Evolutionary conservation across 306 rosid species (phyloP).

Genomic region (Arachis stenosperma): DNA sequence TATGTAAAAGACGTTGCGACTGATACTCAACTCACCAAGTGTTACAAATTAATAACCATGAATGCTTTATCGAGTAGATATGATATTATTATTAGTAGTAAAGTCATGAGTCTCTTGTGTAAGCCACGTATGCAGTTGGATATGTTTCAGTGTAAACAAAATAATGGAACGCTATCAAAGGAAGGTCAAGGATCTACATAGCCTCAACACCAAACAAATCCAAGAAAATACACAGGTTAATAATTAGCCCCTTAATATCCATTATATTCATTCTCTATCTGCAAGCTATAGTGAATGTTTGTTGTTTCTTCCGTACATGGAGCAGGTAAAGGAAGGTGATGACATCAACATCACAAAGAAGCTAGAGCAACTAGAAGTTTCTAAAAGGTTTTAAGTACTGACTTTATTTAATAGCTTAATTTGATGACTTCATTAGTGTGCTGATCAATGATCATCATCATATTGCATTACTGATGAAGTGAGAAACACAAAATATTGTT

Average conservation of each 20-base stretch:
- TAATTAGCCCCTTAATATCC: too few species aligned
- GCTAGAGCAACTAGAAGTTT: conserved; percentile 66
- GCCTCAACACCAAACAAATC: conserved; percentile 34
- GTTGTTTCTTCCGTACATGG: conserved; percentile 31
- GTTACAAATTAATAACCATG: too few species aligned
- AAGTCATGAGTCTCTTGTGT: background rate
- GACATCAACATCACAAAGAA: conserved; percentile 52
- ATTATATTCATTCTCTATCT: too few species aligned
- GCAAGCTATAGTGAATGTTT: too few species aligned
- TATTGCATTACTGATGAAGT: too few species aligned
- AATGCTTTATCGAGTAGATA: too few species aligned
- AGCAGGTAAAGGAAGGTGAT: conserved; percentile 51
- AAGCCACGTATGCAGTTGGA: conserved; percentile 35
- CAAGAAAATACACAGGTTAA: conserved; percentile 62
- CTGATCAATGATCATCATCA: too few species aligned
- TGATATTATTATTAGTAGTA: too few species aligned
- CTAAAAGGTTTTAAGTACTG: conserved; percentile 52
- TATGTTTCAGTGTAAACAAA: conserved; percentile 67
- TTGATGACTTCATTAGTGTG: too few species aligned
- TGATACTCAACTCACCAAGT: too few species aligned
- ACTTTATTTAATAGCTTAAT: background rate
- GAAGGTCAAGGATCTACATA: conserved; percentile 54
- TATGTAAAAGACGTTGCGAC: too few species aligned
- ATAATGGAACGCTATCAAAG: conserved; percentile 78
- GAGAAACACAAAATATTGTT: background rate